Evolutionary conservation across 148 eudicot genomes (phyloP).

Genomic region (Diospyros lotus): DNA sequence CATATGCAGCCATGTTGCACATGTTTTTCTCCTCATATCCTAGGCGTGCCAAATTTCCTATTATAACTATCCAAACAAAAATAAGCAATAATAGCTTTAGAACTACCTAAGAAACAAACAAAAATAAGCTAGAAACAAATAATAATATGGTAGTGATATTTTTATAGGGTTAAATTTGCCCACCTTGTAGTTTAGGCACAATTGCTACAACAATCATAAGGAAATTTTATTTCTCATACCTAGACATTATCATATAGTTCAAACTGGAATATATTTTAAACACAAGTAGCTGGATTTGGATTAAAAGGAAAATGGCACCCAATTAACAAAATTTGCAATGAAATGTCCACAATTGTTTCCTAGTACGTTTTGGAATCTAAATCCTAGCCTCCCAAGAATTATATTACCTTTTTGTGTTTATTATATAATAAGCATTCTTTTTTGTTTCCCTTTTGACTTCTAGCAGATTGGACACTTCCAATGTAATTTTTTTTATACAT

Average conservation of each 20-base stretch:
- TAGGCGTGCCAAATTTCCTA: too few species aligned
- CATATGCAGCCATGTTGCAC: too few species aligned
- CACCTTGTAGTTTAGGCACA: too few species aligned
- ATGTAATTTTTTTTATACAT: background rate
- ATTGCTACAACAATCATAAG: too few species aligned
- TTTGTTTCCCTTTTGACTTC: background rate
- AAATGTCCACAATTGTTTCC: background rate
- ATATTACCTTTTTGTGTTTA: background rate
- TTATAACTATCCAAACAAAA: too few species aligned
- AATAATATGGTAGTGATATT: too few species aligned
- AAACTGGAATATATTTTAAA: slow-evolving; percentile 14
- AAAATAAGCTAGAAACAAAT: too few species aligned
- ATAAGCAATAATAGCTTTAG: too few species aligned
- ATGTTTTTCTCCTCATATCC: too few species aligned
- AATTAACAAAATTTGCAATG: background rate
- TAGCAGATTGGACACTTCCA: too few species aligned
- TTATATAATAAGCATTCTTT: background rate
- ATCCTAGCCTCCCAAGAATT: background rate
- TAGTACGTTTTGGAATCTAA: background rate
- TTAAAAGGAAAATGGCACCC: background rate
- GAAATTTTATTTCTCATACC: slow-evolving; percentile 33
- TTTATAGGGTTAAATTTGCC: too few species aligned
- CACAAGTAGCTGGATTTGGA: background rate
- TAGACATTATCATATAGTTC: slow-evolving; percentile 95
- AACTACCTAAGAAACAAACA: too few species aligned